Evolutionary conservation across 2,329 filamentous ascomycete species (phyloP), one percentile per base, ranked within the genome.

Genomic region (Talaromyces funiculosus): DNA sequence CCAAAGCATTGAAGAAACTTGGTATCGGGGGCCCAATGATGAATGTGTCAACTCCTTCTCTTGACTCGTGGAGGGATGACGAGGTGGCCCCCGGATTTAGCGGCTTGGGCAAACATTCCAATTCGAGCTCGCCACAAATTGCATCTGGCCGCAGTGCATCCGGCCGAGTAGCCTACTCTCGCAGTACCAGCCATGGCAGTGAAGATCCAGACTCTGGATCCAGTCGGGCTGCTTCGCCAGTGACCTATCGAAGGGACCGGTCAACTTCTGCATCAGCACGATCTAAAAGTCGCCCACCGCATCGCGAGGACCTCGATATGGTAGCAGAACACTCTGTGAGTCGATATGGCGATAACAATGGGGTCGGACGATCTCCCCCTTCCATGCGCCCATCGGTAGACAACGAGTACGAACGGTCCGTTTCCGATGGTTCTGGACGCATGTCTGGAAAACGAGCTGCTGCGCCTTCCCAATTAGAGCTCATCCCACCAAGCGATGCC

Each of bases 181-280:
- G 68, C 24, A 65, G 67, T 53, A 68, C 61, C 8, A 59, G 55
- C 29, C 51, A 58, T 18, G 60, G 54, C 43, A 75, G 74, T 62
- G 73, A 75, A 33, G 73, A 71, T 3, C 68, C 69, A 26, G 71
- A 75, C 47, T 74, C 70, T 10, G 71, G 68, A 62, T 68, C 67
- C 43, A 74, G 73, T 64, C 73, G 73, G 58, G 69, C 66, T 14
- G 64, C 65, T 33, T 75, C 72, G 5, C 72, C 80, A 61, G 72
- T 71, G 64, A 71, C 71, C 53, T 73, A 73, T 20, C 73, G 71
- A 29, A 75, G 83, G 55, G 80, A 82, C 62, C 80, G 84, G 54
- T 84, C 84, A 5, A 80, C 78, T 63, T 86, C 84, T 6, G 79
- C 79, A 3, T 80, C 78, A 56, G 78, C 77, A 29, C 79, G 83